phyloP scores from a whole-genome alignment of 2,329 filamentous ascomycete genomes.

The Colletotrichum camelliae region DNA sequence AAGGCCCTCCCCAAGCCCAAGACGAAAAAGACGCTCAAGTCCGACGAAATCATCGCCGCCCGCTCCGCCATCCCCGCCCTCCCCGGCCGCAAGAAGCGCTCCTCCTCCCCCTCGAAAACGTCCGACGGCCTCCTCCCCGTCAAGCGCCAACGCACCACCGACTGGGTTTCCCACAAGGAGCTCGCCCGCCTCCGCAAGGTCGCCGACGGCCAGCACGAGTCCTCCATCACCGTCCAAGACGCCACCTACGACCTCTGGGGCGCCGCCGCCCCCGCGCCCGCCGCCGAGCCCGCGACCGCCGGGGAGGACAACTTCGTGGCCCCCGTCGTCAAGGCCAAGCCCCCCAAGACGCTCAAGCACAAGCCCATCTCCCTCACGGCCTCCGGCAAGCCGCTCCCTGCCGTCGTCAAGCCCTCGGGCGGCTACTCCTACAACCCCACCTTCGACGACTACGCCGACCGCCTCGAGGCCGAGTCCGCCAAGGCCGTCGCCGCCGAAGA shows the following conservation, averaged over 20 bases:
- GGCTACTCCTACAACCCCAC: conserved; percentile 93
- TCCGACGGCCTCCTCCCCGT: conserved; percentile 74
- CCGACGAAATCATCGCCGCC: conserved; percentile 88
- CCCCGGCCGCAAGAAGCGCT: conserved; percentile 73
- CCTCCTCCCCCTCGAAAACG: conserved; percentile 59
- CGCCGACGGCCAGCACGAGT: conserved; percentile 73
- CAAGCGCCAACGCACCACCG: conserved; percentile 78
- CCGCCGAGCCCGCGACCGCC: conserved; percentile 33
- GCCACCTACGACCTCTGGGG: conserved; percentile 83
- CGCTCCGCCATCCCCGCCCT: conserved; percentile 85
- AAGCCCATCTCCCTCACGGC: conserved; percentile 83
- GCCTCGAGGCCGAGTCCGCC: conserved; percentile 75
- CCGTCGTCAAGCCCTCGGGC: conserved; percentile 78
- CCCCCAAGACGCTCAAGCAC: conserved; percentile 76
- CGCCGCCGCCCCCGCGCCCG: conserved; percentile 38
- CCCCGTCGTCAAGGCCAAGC: conserved; percentile 68
- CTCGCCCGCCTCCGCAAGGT: conserved; percentile 78
- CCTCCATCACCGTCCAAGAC: conserved; percentile 60
- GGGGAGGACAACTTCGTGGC: conserved; percentile 66
- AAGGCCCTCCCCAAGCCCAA: conserved; percentile 70
- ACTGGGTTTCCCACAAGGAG: conserved; percentile 86
- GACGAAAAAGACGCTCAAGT: conserved; percentile 79
- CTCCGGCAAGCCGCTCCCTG: conserved; percentile 78
- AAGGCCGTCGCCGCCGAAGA: conserved; percentile 82
- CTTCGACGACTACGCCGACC: conserved; percentile 83